Base-by-base conservation (phyloP, 805 yeast genomes). In the Candida tammaniensis region DNA sequence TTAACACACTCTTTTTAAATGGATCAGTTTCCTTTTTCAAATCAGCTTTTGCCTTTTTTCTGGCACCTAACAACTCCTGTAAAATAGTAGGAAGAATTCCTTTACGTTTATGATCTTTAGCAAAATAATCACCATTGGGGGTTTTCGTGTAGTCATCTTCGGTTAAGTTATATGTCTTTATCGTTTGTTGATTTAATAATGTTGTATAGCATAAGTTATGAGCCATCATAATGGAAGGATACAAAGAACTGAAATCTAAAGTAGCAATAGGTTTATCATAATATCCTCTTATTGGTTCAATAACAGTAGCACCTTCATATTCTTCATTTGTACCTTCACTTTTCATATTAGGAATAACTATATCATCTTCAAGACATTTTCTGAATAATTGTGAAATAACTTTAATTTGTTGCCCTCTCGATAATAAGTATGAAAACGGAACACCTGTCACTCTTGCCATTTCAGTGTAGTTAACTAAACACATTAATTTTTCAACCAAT, bases 361-460 rank as follows among this genome's bases (percentile, higher is more conserved):
- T 78, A 46, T 84, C 87, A 39, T 85, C 80, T 47, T 86, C 79
- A 13, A 87, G 64, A 55, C 98, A 95, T 59, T 93, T 94, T 48
- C 99, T 73, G 63, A 86, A 93, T 31, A 93, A 68, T 63, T 93
- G 99, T 0, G 98, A 89, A 31, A 93, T 80, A 52, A 93, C 99
- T 59, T 93, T 93, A 58, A 93, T 91, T 61, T 94, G 98, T 65
- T 93, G 99, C 24, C 99, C 99, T 54, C 99, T 76, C 11, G 94
- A 58, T 27, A 93, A 64, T 42, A 93, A 70, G 53, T 80, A 91
- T 1, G 96, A 83, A 51, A 93, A 87, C 0, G 99, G 98, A 8
- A 93, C 98, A 46, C 99, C 99, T 0, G 98, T 93, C 17, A 93
- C 99, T 67, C 99, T 82, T 1, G 98, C 97, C 99, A 93, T 93